Percentiles rank a stretch among this genome's conserved stretches.
Evolutionary conservation across 2,329 filamentous ascomycete genomes (phyloP).

Genomic region (Magnaporthales sp.): DNA sequence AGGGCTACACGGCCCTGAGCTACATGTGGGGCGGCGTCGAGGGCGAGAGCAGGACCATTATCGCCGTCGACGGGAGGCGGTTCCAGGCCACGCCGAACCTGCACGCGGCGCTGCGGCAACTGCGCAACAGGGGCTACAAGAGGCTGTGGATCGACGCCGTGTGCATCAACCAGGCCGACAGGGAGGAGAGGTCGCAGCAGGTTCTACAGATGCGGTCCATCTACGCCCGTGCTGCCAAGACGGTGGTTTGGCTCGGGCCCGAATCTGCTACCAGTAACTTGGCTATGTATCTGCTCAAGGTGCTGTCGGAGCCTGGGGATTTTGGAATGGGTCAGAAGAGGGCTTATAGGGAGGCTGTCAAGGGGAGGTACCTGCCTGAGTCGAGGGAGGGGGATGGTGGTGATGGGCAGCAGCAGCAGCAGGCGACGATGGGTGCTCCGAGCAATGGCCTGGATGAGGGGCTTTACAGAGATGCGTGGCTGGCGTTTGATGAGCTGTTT

Average conservation of each 20-base stretch:
- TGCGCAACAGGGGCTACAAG: conserved; percentile 4
- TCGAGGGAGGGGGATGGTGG: neutral
- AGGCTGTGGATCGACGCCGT: conserved; percentile 12
- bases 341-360: neutral
- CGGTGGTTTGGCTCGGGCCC: conserved; percentile 9
- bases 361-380: neutral
- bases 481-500: conserved; percentile 9
- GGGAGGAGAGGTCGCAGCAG: conserved; percentile 9
- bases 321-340: neutral
- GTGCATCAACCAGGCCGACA: conserved; percentile 12
- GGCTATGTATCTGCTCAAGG: conserved; percentile 1
- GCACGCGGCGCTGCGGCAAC: conserved; percentile 8
- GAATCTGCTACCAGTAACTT: neutral
- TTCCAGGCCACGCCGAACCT: conserved; percentile 8
- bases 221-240: conserved; percentile 8
- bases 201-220: conserved; percentile 10
- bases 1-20: conserved; percentile 1
- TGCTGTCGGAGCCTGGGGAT: neutral
- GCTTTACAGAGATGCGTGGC: neutral
- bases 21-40: conserved; percentile 1
- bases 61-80: neutral
- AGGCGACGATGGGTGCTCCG: neutral
- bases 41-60: neutral
- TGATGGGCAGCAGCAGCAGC: neutral
- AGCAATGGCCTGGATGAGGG: neutral